Conservation (phyloP, 805 yeast genomes). For the Lipomyces orientalis region DNA sequence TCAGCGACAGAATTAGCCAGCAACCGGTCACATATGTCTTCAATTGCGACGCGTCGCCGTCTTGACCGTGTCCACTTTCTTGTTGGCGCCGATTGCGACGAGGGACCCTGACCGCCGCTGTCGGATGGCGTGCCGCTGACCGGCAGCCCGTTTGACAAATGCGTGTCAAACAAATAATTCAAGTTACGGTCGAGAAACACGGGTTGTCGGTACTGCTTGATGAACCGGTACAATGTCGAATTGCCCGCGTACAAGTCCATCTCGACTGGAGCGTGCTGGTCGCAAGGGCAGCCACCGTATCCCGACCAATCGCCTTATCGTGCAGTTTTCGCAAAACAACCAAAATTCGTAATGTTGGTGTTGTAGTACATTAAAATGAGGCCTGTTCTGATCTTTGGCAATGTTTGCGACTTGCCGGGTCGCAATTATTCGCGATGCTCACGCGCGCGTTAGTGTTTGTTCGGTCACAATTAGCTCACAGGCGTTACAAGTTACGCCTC, state of each 20-base stretch:
- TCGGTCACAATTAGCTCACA: not conserved
- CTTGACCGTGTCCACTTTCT: not conserved
- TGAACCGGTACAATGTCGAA: conserved; percentile 28
- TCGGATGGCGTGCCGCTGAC: conserved; percentile 1
- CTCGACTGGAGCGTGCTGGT: not conserved
- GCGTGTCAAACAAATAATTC: conserved; percentile 25
- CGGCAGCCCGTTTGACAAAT: not conserved
- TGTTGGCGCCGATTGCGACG: conserved; percentile 2
- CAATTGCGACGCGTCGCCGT: conserved; percentile 16
- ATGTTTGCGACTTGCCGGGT: not conserved
- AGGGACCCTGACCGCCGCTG: not conserved
- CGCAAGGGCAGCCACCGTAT: not conserved
- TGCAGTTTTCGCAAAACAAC: not conserved
- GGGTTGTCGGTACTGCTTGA: conserved; percentile 30
- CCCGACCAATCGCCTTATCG: not conserved
- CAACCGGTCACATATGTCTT: conserved; percentile 26
- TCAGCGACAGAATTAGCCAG: conserved; percentile 9
- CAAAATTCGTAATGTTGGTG: not conserved
- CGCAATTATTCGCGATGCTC: not conserved
- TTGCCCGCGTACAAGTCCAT: conserved; percentile 35
- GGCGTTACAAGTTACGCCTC: not conserved
- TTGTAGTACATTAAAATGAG: too few relatives aligned
- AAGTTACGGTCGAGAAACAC: conserved; percentile 34
- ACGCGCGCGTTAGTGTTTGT: not conserved
- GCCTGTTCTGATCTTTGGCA: too few relatives aligned